Conservation (phyloP, 2,329 filamentous ascomycete species). For the Tolypocladium inflatum region DNA sequence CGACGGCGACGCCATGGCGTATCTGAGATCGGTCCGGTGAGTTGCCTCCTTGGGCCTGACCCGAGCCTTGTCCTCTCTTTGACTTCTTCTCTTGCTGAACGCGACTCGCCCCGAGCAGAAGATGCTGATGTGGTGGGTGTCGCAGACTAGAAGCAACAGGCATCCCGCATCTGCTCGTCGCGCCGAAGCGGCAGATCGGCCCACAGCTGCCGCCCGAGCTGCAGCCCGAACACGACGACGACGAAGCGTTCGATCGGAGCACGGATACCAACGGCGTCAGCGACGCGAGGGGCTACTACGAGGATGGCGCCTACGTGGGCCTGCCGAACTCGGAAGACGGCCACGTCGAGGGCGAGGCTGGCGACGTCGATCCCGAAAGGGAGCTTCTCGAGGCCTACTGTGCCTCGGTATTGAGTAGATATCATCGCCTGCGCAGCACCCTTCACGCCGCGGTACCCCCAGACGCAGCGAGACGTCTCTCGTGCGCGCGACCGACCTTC, state of each 20-base stretch:
- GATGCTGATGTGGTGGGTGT: slow-evolving; percentile 42
- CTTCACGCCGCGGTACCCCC: slow-evolving; percentile 48
- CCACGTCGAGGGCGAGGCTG: slow-evolving; percentile 13
- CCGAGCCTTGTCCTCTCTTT: neutral
- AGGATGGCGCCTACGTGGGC: slow-evolving; percentile 69
- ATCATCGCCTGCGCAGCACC: slow-evolving; percentile 50
- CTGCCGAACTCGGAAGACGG: slow-evolving; percentile 23
- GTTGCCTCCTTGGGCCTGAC: slow-evolving; percentile 11
- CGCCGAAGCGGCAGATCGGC: slow-evolving; percentile 44
- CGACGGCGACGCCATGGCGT: slow-evolving; percentile 58
- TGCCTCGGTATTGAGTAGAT: slow-evolving; percentile 53
- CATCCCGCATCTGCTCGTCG: slow-evolving; percentile 64
- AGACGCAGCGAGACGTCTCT: slow-evolving; percentile 42
- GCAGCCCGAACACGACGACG: slow-evolving; percentile 17
- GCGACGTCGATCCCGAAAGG: slow-evolving; percentile 18
- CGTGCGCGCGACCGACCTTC: slow-evolving; percentile 42
- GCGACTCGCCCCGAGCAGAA: neutral
- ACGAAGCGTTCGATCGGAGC: slow-evolving; percentile 24
- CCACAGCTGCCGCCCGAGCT: slow-evolving; percentile 36
- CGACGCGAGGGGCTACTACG: slow-evolving; percentile 56
- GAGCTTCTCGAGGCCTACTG: slow-evolving; percentile 59
- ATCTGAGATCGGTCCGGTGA: slow-evolving; percentile 64
- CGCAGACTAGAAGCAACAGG: slow-evolving; percentile 63
- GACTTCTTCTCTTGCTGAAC: neutral
- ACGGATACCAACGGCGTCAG: slow-evolving; percentile 37